Conservation (phyloP, 2,329 filamentous ascomycete genomes). For the Chaetomium sp. region DNA sequence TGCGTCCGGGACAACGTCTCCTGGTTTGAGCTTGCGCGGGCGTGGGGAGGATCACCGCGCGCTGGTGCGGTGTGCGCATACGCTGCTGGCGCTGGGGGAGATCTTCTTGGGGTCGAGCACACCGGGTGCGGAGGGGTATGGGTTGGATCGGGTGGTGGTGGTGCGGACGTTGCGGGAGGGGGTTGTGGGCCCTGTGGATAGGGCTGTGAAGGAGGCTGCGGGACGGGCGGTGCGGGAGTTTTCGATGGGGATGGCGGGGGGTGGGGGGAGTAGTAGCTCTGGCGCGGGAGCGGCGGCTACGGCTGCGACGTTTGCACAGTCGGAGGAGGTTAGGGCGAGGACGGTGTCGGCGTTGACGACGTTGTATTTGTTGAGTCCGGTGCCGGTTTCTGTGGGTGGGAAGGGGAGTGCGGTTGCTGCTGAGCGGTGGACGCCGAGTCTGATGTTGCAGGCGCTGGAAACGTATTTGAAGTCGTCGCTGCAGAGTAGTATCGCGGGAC, state of each 20-base stretch:
- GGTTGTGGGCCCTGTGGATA: conserved; percentile 65
- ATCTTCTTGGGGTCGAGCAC: conserved; percentile 54
- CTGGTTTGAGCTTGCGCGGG: background rate
- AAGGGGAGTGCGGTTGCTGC: conserved; percentile 46
- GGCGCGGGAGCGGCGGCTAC: background rate
- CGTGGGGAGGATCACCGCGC: conserved; percentile 66
- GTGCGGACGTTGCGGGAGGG: conserved; percentile 62
- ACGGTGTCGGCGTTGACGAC: conserved; percentile 68
- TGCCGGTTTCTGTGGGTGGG: conserved; percentile 41
- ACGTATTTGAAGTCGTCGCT: conserved; percentile 75
- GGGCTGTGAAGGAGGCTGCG: conserved; percentile 62
- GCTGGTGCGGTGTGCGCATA: conserved; percentile 75
- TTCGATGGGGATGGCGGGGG: conserved; percentile 53
- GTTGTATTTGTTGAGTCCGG: conserved; percentile 74
- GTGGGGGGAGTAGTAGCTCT: conserved; percentile 4
- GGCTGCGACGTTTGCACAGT: conserved; percentile 53
- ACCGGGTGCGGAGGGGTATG: conserved; percentile 54
- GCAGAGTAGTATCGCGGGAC: conserved; percentile 67
- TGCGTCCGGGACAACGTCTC: background rate
- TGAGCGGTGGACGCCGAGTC: conserved; percentile 56
- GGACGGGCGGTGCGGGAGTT: conserved; percentile 82
- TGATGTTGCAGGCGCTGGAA: conserved; percentile 72
- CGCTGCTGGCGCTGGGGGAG: conserved; percentile 68
- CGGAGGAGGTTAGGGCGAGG: conserved; percentile 67
- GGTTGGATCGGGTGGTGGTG: conserved; percentile 66